Conservation (phyloP, 2,329 filamentous ascomycete genomes). For the Ophiostoma fasciatum region DNA sequence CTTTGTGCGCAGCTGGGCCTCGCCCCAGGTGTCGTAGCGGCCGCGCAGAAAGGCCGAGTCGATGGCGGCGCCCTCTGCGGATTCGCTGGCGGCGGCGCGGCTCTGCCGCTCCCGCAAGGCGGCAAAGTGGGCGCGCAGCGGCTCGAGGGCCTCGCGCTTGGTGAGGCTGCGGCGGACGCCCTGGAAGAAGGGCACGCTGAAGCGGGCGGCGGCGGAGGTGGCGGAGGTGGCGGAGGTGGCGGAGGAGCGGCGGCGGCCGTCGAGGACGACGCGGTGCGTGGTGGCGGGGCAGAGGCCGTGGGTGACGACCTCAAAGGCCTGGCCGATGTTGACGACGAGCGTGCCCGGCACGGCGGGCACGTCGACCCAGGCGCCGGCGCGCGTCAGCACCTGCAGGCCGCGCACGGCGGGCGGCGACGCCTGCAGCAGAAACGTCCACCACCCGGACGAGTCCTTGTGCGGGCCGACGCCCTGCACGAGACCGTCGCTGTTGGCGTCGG, state of each 20-base stretch:
- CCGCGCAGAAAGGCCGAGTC: slow-evolving; percentile 35
- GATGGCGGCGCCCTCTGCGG: slow-evolving; percentile 22
- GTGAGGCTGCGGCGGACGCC: slow-evolving; percentile 32
- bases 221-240: slow-evolving; percentile 35
- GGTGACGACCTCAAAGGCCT: slow-evolving; percentile 43
- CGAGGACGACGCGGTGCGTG: slow-evolving; percentile 30
- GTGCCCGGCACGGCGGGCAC: slow-evolving; percentile 31
- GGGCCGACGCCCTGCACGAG: slow-evolving; percentile 41
- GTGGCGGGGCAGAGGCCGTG: slow-evolving; percentile 38
- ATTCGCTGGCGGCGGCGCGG: slow-evolving; percentile 12
- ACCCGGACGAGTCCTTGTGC: slow-evolving; percentile 48
- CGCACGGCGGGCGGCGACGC: slow-evolving; percentile 34
- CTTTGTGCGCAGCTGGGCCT: slow-evolving; percentile 38
- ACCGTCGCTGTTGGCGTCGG: slow-evolving; percentile 3
- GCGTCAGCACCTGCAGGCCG: slow-evolving; percentile 36
- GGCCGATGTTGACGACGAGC: slow-evolving; percentile 44
- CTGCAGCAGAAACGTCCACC: slow-evolving; percentile 50
- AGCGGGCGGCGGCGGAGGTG: slow-evolving; percentile 18
- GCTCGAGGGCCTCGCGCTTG: slow-evolving; percentile 25
- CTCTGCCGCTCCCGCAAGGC: not conserved
- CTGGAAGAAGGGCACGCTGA: slow-evolving; percentile 32
- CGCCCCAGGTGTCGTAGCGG: slow-evolving; percentile 38
- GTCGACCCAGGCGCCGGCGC: slow-evolving; percentile 32
- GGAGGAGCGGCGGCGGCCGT: slow-evolving; percentile 36
- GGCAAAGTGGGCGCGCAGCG: slow-evolving; percentile 21